phyloP scores from a whole-genome alignment of 2,329 filamentous ascomycete genomes.

The Byssoonygena ceratinophila region DNA sequence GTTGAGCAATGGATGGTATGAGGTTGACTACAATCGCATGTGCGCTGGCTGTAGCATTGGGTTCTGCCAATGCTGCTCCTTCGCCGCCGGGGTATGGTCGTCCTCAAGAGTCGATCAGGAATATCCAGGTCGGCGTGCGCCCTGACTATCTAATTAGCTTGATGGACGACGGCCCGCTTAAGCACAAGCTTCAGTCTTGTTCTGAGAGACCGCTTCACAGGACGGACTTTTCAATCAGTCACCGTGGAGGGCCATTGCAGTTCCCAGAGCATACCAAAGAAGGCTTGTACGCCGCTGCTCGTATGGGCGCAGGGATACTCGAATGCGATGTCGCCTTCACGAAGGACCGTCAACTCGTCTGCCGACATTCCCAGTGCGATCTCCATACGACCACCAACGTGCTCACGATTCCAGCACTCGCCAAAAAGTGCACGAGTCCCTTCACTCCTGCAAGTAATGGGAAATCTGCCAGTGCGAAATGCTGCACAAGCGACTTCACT shows the following conservation, averaged over 20 bases:
- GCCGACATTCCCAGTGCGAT: slow-evolving; percentile 57
- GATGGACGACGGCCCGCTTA: slow-evolving; percentile 51
- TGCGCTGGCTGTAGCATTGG: neutral
- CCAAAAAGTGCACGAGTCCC: slow-evolving; percentile 52
- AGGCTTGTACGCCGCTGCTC: slow-evolving; percentile 50
- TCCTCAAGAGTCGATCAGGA: slow-evolving; percentile 6
- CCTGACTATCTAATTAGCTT: slow-evolving; percentile 55
- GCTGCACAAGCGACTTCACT: slow-evolving; percentile 63
- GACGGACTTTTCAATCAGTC: slow-evolving; percentile 50
- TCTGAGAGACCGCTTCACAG: slow-evolving; percentile 44
- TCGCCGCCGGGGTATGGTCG: neutral
- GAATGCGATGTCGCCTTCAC: slow-evolving; percentile 62
- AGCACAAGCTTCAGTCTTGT: slow-evolving; percentile 50
- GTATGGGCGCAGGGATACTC: slow-evolving; percentile 56
- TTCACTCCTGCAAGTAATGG: slow-evolving; percentile 49
- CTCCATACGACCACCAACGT: slow-evolving; percentile 61
- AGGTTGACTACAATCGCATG: neutral
- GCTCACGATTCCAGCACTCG: slow-evolving; percentile 50
- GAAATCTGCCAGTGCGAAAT: slow-evolving; percentile 49
- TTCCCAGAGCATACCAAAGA: slow-evolving; percentile 55
- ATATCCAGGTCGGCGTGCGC: slow-evolving; percentile 51
- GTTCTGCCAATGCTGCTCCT: slow-evolving; percentile 2
- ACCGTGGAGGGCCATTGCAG: slow-evolving; percentile 53
- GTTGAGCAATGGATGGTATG: slow-evolving; percentile 28
- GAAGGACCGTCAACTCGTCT: slow-evolving; percentile 54